Percentiles rank a stretch among this genome's conserved stretches.
Conservation (phyloP, 176 grass and related monocot species). For the Poa pratensis region DNA sequence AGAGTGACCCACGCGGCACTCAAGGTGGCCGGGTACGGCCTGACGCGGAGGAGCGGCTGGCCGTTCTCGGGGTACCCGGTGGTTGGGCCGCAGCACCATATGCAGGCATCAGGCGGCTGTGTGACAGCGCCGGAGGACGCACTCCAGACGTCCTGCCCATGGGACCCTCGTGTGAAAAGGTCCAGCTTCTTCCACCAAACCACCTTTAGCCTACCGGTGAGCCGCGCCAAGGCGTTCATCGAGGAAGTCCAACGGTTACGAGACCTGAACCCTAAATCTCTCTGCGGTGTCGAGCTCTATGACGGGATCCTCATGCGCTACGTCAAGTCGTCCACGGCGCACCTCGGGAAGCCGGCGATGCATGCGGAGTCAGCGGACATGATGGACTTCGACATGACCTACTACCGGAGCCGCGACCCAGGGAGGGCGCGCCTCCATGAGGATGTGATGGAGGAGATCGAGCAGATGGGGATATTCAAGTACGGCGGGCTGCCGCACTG, state of each 20-base stretch:
- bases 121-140: conserved; percentile 41
- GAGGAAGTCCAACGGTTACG: conserved; percentile 59
- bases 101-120: conserved; percentile 56
- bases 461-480: conserved; percentile 3
- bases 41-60: conserved; percentile 36
- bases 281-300: conserved; percentile 67
- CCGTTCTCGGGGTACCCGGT: conserved; percentile 53
- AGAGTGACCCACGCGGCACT: conserved; percentile 1
- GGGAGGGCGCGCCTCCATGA: neutral
- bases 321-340: neutral
- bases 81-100: conserved; percentile 59
- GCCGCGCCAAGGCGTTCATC: conserved; percentile 48
- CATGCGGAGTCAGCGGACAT: neutral
- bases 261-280: conserved; percentile 46
- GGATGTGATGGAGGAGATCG: conserved; percentile 10
- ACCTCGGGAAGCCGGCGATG: neutral
- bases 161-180: conserved; percentile 54
- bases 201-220: conserved; percentile 53
- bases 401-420: neutral
- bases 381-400: conserved; percentile 13
- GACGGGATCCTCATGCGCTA: conserved; percentile 58
- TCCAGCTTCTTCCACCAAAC: conserved; percentile 57
- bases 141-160: conserved; percentile 58
- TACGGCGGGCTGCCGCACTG: neutral
- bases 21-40: conserved; percentile 35